A percentile compares a stretch with the other conserved stretches of the same genome.
These are phyloP conservation scores for Phallus indusiatus DNA, from an alignment of 768 basidiomycete species.

Conservation along the genomic window DNA sequence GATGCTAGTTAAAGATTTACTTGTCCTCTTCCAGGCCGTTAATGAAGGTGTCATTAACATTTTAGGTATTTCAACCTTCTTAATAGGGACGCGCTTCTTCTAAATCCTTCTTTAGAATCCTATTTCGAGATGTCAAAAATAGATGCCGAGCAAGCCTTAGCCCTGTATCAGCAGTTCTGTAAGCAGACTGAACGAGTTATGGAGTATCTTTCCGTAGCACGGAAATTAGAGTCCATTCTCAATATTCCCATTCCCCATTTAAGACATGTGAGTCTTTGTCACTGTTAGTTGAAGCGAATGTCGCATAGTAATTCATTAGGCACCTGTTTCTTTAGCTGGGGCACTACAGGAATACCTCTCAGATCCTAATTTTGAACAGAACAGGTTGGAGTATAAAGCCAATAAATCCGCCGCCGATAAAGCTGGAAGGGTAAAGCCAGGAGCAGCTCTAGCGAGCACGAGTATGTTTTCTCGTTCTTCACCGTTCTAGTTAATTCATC, in stretches of 20 bases:
- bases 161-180: conserved; percentile 90
- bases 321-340: conserved; percentile 88
- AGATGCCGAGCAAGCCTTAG: conserved; percentile 80
- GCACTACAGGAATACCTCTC: conserved; percentile 93
- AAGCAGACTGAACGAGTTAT: conserved; percentile 83
- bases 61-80: conserved; percentile 26
- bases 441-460: conserved; percentile 23
- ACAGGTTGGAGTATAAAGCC: conserved; percentile 82
- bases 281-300: not conserved
- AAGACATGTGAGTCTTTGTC: conserved; percentile 46
- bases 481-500: conserved; percentile 5
- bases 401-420: conserved; percentile 61
- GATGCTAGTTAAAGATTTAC: conserved; percentile 92
- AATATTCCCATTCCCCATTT: conserved; percentile 92
- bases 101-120: conserved; percentile 45
- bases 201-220: conserved; percentile 86
- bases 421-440: conserved; percentile 6
- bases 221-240: conserved; percentile 84
- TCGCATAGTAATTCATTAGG: conserved; percentile 34
- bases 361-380: conserved; percentile 95
- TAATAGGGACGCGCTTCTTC: not conserved
- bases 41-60: conserved; percentile 80
- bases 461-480: not conserved
- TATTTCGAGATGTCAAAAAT: conserved; percentile 97
- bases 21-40: conserved; percentile 91